phyloP scores from a whole-genome alignment of 1,284 basidiomycete genomes.

The Macrocystidia cucumis region DNA sequence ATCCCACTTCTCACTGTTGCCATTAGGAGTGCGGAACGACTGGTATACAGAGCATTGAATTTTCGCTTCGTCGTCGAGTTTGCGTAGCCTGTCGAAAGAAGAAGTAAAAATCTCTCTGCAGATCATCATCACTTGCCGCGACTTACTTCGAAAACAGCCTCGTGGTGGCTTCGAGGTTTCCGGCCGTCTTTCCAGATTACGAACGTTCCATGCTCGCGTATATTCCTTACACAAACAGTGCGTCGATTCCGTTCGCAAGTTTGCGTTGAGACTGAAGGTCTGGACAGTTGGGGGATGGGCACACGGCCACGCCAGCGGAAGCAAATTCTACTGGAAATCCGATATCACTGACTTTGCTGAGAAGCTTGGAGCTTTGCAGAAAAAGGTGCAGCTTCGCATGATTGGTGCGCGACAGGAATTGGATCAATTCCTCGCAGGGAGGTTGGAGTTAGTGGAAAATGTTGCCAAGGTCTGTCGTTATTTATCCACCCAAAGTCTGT shows the following conservation, averaged over 20 bases:
- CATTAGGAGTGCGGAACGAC: conserved; percentile 15
- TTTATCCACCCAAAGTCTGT: background rate
- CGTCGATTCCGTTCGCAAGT: conserved; percentile 1
- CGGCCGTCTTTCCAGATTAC: conserved; percentile 11
- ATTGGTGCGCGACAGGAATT: conserved; percentile 18
- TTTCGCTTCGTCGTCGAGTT: conserved; percentile 15
- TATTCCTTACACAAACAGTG: conserved; percentile 19
- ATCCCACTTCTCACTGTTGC: no score
- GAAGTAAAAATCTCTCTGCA: conserved; percentile 11
- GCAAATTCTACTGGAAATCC: conserved; percentile 24
- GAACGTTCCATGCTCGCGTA: conserved; percentile 15
- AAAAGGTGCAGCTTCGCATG: conserved; percentile 15
- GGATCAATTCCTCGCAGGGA: conserved; percentile 17
- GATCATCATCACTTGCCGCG: background rate
- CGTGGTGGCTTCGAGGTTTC: conserved; percentile 14
- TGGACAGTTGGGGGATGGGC: conserved; percentile 23
- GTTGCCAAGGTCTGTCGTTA: conserved; percentile 12
- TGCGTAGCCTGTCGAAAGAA: conserved; percentile 15
- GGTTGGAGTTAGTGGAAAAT: conserved; percentile 12
- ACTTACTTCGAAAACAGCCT: conserved; percentile 11
- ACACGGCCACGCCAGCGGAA: conserved; percentile 16
- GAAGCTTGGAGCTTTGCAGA: conserved; percentile 12
- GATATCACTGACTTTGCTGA: conserved; percentile 20
- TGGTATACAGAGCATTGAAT: conserved; percentile 18
- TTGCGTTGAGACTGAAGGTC: no score